Evolutionary conservation across 2,329 filamentous ascomycete genomes (phyloP).

Genomic region (Lachnellula cervina): DNA sequence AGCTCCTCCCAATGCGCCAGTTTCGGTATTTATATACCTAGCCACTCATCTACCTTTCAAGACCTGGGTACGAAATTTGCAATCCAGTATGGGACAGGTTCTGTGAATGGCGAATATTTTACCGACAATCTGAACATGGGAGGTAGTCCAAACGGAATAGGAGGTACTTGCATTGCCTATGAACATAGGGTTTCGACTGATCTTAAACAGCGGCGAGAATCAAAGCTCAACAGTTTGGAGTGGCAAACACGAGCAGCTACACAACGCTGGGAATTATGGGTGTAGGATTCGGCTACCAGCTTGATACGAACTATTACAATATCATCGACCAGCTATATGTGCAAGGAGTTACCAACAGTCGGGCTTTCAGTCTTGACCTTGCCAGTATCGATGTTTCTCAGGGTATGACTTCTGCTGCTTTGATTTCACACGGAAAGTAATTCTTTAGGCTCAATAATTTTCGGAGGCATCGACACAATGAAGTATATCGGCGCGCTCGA

Average conservation of each 20-base stretch:
- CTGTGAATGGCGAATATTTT: slow-evolving; percentile 6
- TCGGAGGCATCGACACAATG: slow-evolving; percentile 20
- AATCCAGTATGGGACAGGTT: slow-evolving; percentile 8
- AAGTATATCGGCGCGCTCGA: slow-evolving; percentile 16
- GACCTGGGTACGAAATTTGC: background rate
- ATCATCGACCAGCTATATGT: slow-evolving; percentile 14
- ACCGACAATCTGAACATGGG: slow-evolving; percentile 11
- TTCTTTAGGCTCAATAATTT: slow-evolving; percentile 16
- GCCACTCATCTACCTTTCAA: slow-evolving; percentile 1
- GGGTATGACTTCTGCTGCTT: slow-evolving; percentile 3
- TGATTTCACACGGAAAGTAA: too few relatives aligned
- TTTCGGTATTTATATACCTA: slow-evolving; percentile 2
- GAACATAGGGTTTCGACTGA: background rate
- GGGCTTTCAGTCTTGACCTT: slow-evolving; percentile 17
- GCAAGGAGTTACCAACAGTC: slow-evolving; percentile 13
- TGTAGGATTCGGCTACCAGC: slow-evolving; percentile 3
- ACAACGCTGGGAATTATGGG: slow-evolving; percentile 14
- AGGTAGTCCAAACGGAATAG: background rate
- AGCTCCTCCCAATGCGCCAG: background rate
- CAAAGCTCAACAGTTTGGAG: slow-evolving; percentile 8
- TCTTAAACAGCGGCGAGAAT: slow-evolving; percentile 1
- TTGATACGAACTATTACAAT: slow-evolving; percentile 12
- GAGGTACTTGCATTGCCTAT: background rate
- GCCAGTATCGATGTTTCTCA: slow-evolving; percentile 11
- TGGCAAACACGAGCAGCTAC: background rate